phyloP scores from a whole-genome alignment of 257 asterid species.

The Henckelia pumila region DNA sequence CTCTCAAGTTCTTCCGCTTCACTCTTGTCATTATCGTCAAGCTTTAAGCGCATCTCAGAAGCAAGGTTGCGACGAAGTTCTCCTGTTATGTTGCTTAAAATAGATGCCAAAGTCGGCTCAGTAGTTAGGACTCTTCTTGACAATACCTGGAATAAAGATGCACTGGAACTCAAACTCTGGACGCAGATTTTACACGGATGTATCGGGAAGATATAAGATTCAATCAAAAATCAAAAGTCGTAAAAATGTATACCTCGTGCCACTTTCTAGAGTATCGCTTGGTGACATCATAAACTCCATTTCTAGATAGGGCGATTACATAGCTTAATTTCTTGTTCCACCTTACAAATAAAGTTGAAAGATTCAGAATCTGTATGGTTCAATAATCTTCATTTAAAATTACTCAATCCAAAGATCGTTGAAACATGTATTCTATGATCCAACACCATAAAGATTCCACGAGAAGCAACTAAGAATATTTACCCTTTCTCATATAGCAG shows the following conservation, averaged over 20 bases:
- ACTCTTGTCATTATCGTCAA: conserved; percentile 65
- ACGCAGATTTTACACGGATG: conserved; percentile 7
- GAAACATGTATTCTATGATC: conserved; percentile 13
- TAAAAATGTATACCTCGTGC: conserved; percentile 60
- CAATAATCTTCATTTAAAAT: conserved; percentile 5
- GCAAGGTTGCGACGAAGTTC: conserved; percentile 51
- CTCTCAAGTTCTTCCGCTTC: conserved; percentile 72
- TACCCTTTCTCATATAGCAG: conserved; percentile 95
- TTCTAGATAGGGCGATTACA: conserved; percentile 66
- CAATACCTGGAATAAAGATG: conserved; percentile 53
- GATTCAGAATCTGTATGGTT: conserved; percentile 26
- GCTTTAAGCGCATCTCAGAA: conserved; percentile 42
- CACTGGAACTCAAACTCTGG: conserved; percentile 7
- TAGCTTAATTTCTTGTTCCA: conserved; percentile 83
- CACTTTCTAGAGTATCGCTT: conserved; percentile 92
- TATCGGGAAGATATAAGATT: conserved; percentile 17
- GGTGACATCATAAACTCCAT: conserved; percentile 92
- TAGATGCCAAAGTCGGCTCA: conserved; percentile 54
- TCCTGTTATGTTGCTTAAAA: conserved; percentile 51
- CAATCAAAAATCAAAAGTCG: conserved; percentile 13
- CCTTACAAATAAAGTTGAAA: conserved; percentile 46
- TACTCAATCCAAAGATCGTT: conserved; percentile 15
- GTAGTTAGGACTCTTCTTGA: conserved; percentile 63
- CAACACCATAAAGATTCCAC: conserved; percentile 21
- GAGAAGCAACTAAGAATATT: conserved; percentile 25